A percentile compares a stretch with the other conserved stretches of the same genome.
Evolutionary conservation across 495 filamentous ascomycete genomes (phyloP).

Genomic region (Talaromyces trachyspermus): DNA sequence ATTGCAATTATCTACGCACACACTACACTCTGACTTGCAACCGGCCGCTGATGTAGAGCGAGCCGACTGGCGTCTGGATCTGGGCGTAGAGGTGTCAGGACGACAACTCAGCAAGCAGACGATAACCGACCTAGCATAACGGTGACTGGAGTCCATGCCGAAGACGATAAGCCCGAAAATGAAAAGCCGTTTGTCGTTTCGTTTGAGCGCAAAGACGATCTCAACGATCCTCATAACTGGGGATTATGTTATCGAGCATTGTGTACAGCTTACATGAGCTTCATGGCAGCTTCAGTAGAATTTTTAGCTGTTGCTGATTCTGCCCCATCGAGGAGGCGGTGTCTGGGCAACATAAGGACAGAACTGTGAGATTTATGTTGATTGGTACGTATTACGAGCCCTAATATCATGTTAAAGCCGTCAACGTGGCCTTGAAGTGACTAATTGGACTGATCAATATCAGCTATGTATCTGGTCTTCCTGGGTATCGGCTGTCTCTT

Average conservation of each 20-base stretch:
- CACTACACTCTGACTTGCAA: neutral
- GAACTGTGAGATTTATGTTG: neutral
- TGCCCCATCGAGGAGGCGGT: constrained; percentile 40
- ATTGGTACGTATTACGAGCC: neutral
- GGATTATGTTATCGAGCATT: constrained; percentile 21
- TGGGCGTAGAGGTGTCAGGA: neutral
- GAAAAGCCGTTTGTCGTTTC: constrained; percentile 49
- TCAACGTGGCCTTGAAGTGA: constrained; percentile 39
- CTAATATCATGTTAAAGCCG: neutral
- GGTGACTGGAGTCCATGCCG: neutral
- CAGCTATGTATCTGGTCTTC: constrained; percentile 30
- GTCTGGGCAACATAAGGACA: neutral
- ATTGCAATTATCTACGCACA: neutral
- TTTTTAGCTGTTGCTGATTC: constrained; percentile 21
- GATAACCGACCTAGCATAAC: neutral
- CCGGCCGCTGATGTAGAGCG: neutral
- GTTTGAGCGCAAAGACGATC: constrained; percentile 45
- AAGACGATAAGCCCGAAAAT: neutral
- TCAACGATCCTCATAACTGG: constrained; percentile 53
- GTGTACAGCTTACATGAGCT: constrained; percentile 38
- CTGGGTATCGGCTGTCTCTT: too few relatives aligned
- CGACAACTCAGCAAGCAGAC: neutral
- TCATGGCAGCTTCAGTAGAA: constrained; percentile 35
- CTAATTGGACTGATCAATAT: constrained; percentile 49
- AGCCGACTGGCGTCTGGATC: neutral